A percentile compares a stretch with the other conserved stretches of the same genome.
Conservation (phyloP, 768 basidiomycete genomes). For the Suillus bovinus region DNA sequence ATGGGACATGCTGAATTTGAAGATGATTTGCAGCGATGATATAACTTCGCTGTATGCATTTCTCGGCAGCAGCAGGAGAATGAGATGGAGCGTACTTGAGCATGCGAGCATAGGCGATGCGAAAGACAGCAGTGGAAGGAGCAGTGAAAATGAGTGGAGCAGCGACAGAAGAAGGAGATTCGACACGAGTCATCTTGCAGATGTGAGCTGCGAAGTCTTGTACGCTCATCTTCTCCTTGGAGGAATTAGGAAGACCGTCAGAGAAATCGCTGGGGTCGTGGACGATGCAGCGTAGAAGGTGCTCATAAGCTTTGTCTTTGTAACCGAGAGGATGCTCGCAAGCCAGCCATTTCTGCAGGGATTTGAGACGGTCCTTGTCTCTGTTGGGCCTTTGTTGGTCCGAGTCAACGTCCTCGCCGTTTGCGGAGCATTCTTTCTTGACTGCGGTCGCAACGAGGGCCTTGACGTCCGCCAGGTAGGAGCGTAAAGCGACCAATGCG, state of each 20-base stretch:
- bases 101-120: not conserved
- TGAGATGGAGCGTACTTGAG: not conserved
- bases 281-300: not conserved
- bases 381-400: too few relatives aligned
- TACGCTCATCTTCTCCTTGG: not conserved
- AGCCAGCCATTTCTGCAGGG: not conserved
- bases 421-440: not conserved
- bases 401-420: too few relatives aligned
- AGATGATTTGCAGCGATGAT: not conserved
- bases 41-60: not conserved
- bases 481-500: not conserved
- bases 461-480: not conserved
- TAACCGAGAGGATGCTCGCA: not conserved
- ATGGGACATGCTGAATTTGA: not conserved
- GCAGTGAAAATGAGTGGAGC: not conserved
- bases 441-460: not conserved
- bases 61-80: not conserved
- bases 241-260: not conserved
- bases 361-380: too few relatives aligned
- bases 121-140: not conserved
- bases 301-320: not conserved
- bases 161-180: not conserved
- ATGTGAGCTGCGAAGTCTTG: not conserved
- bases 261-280: not conserved
- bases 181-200: not conserved